Percentiles rank a stretch among this genome's conserved stretches.
These are phyloP conservation scores for Cicer chorassanicum DNA, from an alignment of 306 rosid genomes.

Conservation along the genomic window DNA sequence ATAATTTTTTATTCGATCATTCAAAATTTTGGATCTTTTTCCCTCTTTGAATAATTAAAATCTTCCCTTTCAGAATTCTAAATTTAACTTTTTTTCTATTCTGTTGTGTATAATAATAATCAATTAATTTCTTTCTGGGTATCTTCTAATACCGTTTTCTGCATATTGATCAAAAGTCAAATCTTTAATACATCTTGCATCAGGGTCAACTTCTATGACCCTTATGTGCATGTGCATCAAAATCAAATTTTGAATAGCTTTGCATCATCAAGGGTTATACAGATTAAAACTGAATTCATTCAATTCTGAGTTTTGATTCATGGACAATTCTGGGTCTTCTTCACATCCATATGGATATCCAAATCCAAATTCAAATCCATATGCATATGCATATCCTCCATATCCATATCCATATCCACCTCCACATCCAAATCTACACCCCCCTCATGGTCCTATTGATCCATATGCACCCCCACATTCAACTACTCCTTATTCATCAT, in stretches of 20 bases:
- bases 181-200: slow-evolving; percentile 14
- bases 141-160: neutral
- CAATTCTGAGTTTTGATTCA: slow-evolving; percentile 31
- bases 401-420: slow-evolving; percentile 54
- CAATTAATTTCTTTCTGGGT: neutral
- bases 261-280: slow-evolving; percentile 3
- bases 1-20: neutral
- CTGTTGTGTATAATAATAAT: neutral
- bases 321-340: slow-evolving; percentile 54
- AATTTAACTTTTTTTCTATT: slow-evolving; percentile 5
- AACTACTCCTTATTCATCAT: slow-evolving; percentile 29
- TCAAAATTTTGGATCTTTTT: slow-evolving; percentile 16
- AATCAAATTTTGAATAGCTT: neutral
- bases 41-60: neutral
- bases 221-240: neutral
- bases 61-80: neutral
- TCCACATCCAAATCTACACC: neutral
- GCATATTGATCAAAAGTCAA: slow-evolving; percentile 16
- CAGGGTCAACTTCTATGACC: neutral
- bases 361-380: slow-evolving; percentile 43
- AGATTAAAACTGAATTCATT: slow-evolving; percentile 1
- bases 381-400: slow-evolving; percentile 37
- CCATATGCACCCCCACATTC: slow-evolving; percentile 23
- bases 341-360: slow-evolving; percentile 48
- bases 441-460: slow-evolving; percentile 22